Evolutionary conservation across 129 eudicot genomes (phyloP), one percentile per base, ranked within the genome.

Genomic region (Pittosporum tobira): DNA sequence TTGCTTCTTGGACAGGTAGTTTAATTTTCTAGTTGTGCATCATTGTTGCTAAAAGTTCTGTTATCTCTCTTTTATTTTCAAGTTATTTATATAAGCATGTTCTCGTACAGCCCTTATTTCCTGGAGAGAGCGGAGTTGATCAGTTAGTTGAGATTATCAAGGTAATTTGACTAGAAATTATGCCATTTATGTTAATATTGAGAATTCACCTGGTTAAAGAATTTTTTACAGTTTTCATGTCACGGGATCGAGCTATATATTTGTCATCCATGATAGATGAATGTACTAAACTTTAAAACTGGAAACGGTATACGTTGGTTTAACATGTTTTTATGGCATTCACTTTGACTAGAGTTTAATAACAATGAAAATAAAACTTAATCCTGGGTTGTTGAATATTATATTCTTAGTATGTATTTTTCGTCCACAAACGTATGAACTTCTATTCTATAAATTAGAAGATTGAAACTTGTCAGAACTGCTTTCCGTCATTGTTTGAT

Each of bases 81-180:
- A 48, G 31, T 27, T 37, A 38, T 23, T 45, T 67, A 47, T 48
- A 20, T 55, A 63, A 69, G 57, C 20, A 8, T 61, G 24, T 48
- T 62, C 48, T 51, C 64, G 18, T 58, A 36, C 99, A 93, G 99
- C 99, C 99, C 68, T 66, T 93, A 68, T 93, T 93, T 76, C 99
- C 99, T 30, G 99, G 99, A 57, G 99, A 93, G 71, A 93, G 99
- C 75, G 99, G 99, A 31, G 99, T 93, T 31, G 99, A 93, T 72
- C 99, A 93, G 72, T 78, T 93, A 45, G 99, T 93, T 77, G 99
- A 93, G 88, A 87, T 93, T 54, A 93, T 93, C 42, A 93, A 93
- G 96, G 96, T 91, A 50, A 65, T 42, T 50, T 61, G 51, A 29
- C 45, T 34, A 38, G 11, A 59, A 6, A 6, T 30, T 60, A 64